phyloP scores from a whole-genome alignment of 768 basidiomycete genomes.

The Mycena metata region DNA sequence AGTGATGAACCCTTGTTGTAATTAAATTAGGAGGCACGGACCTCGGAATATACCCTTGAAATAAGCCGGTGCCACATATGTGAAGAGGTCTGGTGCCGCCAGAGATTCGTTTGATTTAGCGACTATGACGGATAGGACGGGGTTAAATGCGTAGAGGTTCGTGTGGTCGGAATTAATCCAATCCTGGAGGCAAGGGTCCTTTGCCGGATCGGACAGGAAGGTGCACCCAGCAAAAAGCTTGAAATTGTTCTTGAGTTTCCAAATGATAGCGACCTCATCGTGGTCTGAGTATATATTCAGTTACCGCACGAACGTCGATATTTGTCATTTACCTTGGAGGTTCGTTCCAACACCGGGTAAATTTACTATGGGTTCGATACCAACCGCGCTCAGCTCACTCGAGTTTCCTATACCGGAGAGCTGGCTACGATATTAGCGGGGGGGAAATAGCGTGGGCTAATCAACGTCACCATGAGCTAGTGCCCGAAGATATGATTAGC shows the following conservation, averaged over 20 bases:
- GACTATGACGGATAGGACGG: slow-evolving; percentile 41
- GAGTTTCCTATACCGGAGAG: slow-evolving; percentile 46
- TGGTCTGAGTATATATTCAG: slow-evolving; percentile 32
- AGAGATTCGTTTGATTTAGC: slow-evolving; percentile 41
- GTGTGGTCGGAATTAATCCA: slow-evolving; percentile 42
- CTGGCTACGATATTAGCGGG: slow-evolving; percentile 16
- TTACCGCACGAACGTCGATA: not conserved
- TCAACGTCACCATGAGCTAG: slow-evolving; percentile 35
- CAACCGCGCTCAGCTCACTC: slow-evolving; percentile 36
- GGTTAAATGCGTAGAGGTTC: slow-evolving; percentile 47
- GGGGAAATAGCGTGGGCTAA: not conserved
- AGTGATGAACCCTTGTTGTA: not conserved
- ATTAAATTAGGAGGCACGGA: not conserved
- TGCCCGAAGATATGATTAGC: not conserved
- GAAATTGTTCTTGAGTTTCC: slow-evolving; percentile 40
- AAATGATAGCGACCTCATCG: slow-evolving; percentile 41
- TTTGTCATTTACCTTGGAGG: slow-evolving; percentile 43
- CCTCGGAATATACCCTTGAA: slow-evolving; percentile 48
- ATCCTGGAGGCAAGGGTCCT: slow-evolving; percentile 48
- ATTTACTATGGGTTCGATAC: slow-evolving; percentile 41
- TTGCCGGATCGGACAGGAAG: slow-evolving; percentile 43
- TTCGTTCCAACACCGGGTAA: slow-evolving; percentile 49
- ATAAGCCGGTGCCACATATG: slow-evolving; percentile 43
- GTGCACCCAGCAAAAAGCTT: slow-evolving; percentile 41
- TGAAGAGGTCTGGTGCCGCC: slow-evolving; percentile 46